A percentile compares a stretch with the other conserved stretches of the same genome.
Evolutionary conservation across 2,329 filamentous ascomycete genomes (phyloP).

Genomic region (Leptosphaerulina australis): DNA sequence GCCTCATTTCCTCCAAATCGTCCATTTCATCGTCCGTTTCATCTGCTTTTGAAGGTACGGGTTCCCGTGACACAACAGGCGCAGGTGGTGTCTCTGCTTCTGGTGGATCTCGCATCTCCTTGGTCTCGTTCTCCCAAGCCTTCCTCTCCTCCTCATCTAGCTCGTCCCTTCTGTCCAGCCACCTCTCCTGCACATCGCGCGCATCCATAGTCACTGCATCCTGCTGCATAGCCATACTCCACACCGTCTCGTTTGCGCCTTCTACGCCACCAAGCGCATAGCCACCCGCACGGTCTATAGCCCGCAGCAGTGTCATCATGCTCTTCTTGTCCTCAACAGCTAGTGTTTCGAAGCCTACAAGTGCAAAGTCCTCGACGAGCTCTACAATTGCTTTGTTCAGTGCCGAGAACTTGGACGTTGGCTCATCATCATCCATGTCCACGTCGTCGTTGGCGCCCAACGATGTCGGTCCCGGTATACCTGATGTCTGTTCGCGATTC

Average conservation of each 20-base stretch:
- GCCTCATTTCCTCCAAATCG: constrained; percentile 49
- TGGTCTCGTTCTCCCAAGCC: constrained; percentile 76
- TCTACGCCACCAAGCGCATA: constrained; percentile 92
- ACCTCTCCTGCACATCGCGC: constrained; percentile 90
- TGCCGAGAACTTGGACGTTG: constrained; percentile 71
- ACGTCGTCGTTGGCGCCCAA: constrained; percentile 41
- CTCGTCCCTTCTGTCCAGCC: constrained; percentile 88
- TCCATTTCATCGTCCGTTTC: constrained; percentile 46
- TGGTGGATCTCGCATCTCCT: constrained; percentile 44
- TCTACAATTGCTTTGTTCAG: constrained; percentile 87
- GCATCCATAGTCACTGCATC: constrained; percentile 75
- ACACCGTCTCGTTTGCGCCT: constrained; percentile 94
- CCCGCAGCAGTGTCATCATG: constrained; percentile 89
- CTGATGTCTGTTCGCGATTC: constrained; percentile 68
- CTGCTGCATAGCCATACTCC: constrained; percentile 90
- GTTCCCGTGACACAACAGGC: constrained; percentile 1
- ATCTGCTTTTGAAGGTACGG: constrained; percentile 3
- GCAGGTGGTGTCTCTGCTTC: constrained; percentile 10
- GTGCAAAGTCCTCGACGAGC: constrained; percentile 84
- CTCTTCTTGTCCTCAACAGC: constrained; percentile 96
- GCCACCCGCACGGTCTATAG: constrained; percentile 89
- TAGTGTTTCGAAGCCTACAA: constrained; percentile 90
- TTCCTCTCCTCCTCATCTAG: constrained; percentile 80
- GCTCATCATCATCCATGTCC: constrained; percentile 49
- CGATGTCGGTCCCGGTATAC: constrained; percentile 41